Base-by-base conservation (phyloP, 2,329 filamentous ascomycete species). In the Sporothrix pallida region DNA sequence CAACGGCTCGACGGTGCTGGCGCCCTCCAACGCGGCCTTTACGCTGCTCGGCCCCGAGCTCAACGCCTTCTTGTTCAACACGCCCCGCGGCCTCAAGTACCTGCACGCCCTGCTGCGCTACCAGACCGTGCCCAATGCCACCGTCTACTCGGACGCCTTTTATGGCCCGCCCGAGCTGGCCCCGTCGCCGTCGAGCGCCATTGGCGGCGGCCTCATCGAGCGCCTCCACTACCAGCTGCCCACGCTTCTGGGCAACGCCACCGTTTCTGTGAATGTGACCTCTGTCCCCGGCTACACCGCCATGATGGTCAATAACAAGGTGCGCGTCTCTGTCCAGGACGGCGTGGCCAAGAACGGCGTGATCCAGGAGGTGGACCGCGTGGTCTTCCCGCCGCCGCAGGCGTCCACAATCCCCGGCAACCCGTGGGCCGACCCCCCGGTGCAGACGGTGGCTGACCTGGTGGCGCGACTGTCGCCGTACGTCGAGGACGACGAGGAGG, bases 51-150 rank as follows among this genome's bases (percentile, higher is more conserved):
- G 94, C 0, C 87, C 88, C 0, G 85, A 81, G 72, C 88, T 91
- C 78, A 97, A 95, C 79, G 92, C 90, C 26, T 98, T 97, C 86
- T 86, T 98, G 3, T 98, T 98, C 86, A 88, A 87, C 81, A 93
- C 91, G 74, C 85, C 88, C 42, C 87, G 86, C 71, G 95, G 95
- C 1, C 84, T 87, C 76, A 91, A 91, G 81, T 97, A 93, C 80
- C 87, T 98, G 20, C 89, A 88, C 76, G 93, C 93, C 0, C 84
- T 97, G 63, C 85, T 97, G 17, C 86, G 93, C 83, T 97, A 97
- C 80, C 92, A 95, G 78, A 86, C 95, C 68, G 91, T 92, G 0
- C 87, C 90, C 58, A 89, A 93, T 78, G 87, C 90, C 74, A 95
- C 92, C 0, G 83, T 97, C 0, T 98, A 97, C 85, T 93, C 91